Base-by-base conservation (phyloP, 805 yeast genomes). In the Myxozyma udenii region DNA sequence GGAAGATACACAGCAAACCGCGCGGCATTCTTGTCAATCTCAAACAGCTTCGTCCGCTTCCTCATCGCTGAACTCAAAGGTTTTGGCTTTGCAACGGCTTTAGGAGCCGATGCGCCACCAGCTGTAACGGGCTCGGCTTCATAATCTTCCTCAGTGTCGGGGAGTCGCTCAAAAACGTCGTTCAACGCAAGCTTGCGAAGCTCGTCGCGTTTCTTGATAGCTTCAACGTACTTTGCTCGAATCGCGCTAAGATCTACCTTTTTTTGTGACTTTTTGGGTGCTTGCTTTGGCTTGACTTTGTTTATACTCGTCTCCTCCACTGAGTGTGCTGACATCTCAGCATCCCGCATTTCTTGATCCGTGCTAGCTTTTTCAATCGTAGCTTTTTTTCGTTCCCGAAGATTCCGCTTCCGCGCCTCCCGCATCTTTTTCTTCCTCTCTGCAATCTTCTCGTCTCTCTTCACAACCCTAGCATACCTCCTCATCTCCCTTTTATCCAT, bases 41-140 rank as follows among this genome's bases (percentile, higher is more conserved):
- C 30, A 24, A 41, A 45, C 2, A 55, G 38, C 16, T 33, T 41
- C n/a, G 32, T 4, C 7, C 57, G 42, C 32, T 53, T 51, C 41
- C 41, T 45, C 23, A 44, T 51, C 4, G 42, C 46, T 5, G 58
- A 23, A 2, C 54, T 48, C n/a, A 55, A 33, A 6, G 58, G 60
- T 22, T 54, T 53, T 14, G 58, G 58, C 6, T 50, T 47, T 9
- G 35, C 12, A 18, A 53, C 35, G 1, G 35, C 33, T 11, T 11
- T 21, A 21, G 41, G 4, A 2, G 48, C 19, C 14, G 48, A 23
- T 25, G 11, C 2, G 14, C 21, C 12, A 14, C 23, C 24, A 16
- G 30, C 38, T 4, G 11, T 24, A n/a, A n/a, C n/a, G n/a, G n/a
- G n/a, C 28, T 41, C 43, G 4, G 36, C 25, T 3, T 35, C 46